These are phyloP conservation scores for Mycena filopes DNA, from an alignment of 768 basidiomycete genomes.

Conservation along the genomic window DNA sequence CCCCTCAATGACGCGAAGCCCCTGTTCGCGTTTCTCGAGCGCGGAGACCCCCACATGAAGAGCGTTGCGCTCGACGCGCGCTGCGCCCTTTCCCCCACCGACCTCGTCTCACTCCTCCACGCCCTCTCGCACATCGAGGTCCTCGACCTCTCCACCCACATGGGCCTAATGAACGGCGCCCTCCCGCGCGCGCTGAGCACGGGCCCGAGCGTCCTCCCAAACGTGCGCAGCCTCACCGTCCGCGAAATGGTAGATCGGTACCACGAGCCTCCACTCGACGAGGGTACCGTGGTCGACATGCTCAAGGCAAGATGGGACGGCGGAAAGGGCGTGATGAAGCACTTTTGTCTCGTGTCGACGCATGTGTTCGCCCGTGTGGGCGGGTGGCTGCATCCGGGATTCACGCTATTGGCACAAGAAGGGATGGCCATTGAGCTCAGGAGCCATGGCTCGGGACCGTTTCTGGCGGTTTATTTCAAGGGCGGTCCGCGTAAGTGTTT, in stretches of 20 bases:
- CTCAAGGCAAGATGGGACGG: slow-evolving; percentile 13
- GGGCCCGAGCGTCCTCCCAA: slow-evolving; percentile 18
- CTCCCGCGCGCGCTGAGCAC: slow-evolving; percentile 14
- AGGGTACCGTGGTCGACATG: slow-evolving; percentile 15
- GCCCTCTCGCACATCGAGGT: neutral
- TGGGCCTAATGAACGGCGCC: slow-evolving; percentile 22
- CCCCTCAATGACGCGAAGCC: slow-evolving; percentile 11
- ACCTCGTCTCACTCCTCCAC: slow-evolving; percentile 14
- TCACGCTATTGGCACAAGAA: slow-evolving; percentile 11
- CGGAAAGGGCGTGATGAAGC: neutral
- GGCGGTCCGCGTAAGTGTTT: neutral
- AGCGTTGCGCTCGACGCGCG: slow-evolving; percentile 12
- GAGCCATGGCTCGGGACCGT: slow-evolving; percentile 28
- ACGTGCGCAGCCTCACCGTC: slow-evolving; percentile 10
- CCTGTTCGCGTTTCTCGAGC: slow-evolving; percentile 13
- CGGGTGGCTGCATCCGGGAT: neutral
- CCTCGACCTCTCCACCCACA: slow-evolving; percentile 16
- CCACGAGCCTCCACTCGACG: slow-evolving; percentile 23
- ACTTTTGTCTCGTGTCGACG: slow-evolving; percentile 23
- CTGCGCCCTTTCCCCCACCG: neutral
- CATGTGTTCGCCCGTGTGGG: slow-evolving; percentile 1
- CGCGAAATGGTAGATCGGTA: slow-evolving; percentile 31
- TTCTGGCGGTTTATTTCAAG: slow-evolving; percentile 20
- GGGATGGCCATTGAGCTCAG: slow-evolving; percentile 25
- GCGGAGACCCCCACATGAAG: neutral